Evolutionary conservation across 495 filamentous ascomycete species (phyloP).

Genomic region (Aspergillus panamensis): DNA sequence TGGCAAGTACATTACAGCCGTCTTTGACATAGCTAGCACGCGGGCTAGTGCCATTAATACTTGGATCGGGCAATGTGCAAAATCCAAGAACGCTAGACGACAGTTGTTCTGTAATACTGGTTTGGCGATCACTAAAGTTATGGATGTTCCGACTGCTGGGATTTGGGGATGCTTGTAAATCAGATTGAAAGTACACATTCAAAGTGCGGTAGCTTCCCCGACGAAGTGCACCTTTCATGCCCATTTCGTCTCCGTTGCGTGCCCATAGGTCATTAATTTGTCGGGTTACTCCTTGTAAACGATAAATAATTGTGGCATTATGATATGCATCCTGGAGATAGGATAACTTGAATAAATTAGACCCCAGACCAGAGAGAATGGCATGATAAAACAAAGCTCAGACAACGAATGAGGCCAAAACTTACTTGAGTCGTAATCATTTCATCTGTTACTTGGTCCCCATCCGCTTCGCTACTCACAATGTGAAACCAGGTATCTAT

Average conservation of each 20-base stretch:
- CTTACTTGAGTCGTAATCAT: constrained; percentile 46
- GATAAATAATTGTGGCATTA: constrained; percentile 48
- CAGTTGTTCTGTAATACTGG: constrained; percentile 17
- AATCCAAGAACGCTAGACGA: constrained; percentile 44
- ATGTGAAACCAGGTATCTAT: constrained; percentile 52
- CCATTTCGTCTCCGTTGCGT: constrained; percentile 55
- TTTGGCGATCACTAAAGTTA: constrained; percentile 6
- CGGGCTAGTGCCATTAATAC: constrained; percentile 34
- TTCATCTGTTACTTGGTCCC: constrained; percentile 30
- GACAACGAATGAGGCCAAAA: neutral
- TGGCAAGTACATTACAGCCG: constrained; percentile 52
- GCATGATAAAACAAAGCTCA: neutral
- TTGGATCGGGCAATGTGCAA: constrained; percentile 46
- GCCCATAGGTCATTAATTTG: constrained; percentile 70
- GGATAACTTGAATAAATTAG: constrained; percentile 31
- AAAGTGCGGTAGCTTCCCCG: constrained; percentile 45
- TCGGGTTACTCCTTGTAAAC: constrained; percentile 64
- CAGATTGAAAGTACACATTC: constrained; percentile 53
- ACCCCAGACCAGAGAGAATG: no score
- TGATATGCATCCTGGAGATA: constrained; percentile 44
- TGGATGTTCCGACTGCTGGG: constrained; percentile 17
- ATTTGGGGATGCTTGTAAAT: constrained; percentile 34
- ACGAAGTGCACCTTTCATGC: constrained; percentile 63
- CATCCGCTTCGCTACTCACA: constrained; percentile 36
- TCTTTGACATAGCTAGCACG: constrained; percentile 43